Evolutionary conservation across 345 rosid species (phyloP).

Genomic region (Eutrema yunnanense): DNA sequence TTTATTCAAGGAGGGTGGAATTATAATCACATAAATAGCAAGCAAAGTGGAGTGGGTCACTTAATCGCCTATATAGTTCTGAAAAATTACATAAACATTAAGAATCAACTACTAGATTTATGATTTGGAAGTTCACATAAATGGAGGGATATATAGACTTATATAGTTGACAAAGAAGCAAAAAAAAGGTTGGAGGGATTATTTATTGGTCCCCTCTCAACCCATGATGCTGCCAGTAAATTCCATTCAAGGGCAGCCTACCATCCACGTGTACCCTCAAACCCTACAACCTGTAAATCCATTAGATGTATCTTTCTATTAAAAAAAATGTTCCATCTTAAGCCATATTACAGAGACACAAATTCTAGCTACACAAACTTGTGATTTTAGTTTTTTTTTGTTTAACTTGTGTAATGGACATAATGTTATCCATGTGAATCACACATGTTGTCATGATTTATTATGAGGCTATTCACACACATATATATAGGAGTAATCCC

Average conservation of each 20-base stretch:
- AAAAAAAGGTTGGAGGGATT: neutral
- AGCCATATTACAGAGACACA: neutral
- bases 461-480: no score
- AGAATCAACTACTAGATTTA: neutral
- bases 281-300: constrained; percentile 28
- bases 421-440: constrained; percentile 28
- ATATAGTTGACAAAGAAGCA: neutral
- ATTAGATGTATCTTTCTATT: neutral
- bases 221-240: constrained; percentile 26
- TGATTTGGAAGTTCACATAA: neutral
- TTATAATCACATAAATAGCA: neutral
- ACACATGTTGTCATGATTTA: constrained; percentile 27
- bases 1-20: neutral
- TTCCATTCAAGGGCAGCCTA: constrained; percentile 9
- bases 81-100: neutral
- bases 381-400: neutral
- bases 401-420: constrained; percentile 13
- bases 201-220: neutral
- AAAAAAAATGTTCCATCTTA: no score
- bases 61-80: neutral
- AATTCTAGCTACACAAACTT: neutral
- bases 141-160: neutral
- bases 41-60: neutral
- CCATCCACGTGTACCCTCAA: constrained; percentile 29
- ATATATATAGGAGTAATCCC: no score